phyloP scores from a whole-genome alignment of 208 protist genomes.

The Trypanosoma rangeli region DNA sequence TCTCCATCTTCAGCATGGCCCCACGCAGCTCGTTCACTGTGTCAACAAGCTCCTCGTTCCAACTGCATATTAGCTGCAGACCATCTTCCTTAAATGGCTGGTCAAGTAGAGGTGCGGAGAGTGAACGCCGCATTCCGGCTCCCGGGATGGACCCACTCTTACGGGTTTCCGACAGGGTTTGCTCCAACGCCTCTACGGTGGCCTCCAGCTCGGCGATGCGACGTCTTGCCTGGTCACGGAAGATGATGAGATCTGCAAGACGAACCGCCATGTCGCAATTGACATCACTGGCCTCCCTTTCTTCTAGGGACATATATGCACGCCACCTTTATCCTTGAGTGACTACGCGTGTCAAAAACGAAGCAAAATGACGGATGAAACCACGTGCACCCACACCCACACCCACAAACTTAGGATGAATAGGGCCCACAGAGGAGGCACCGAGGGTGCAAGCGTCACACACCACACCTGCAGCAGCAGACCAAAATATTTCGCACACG shows the following conservation, averaged over 20 bases:
- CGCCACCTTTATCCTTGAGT: background rate
- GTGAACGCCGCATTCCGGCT: background rate
- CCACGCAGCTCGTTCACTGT: constrained; percentile 60
- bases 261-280: constrained; percentile 28
- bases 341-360: background rate
- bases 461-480: too few species aligned
- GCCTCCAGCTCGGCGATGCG: constrained; percentile 46
- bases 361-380: background rate
- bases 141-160: background rate
- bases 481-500: too few species aligned
- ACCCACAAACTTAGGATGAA: too few species aligned
- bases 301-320: background rate
- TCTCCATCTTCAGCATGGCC: constrained; percentile 50
- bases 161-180: constrained; percentile 1
- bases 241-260: constrained; percentile 37
- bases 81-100: constrained; percentile 28
- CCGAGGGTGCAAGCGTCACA: too few species aligned
- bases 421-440: too few species aligned
- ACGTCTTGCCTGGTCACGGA: constrained; percentile 33
- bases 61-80: constrained; percentile 42
- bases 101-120: constrained; percentile 19
- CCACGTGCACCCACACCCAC: background rate
- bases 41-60: constrained; percentile 67
- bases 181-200: constrained; percentile 31
- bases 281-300: background rate